A percentile compares a stretch with the other conserved stretches of the same genome.
Conservation (phyloP, 108 stramenopile species). For the Parietichytrium sp. region DNA sequence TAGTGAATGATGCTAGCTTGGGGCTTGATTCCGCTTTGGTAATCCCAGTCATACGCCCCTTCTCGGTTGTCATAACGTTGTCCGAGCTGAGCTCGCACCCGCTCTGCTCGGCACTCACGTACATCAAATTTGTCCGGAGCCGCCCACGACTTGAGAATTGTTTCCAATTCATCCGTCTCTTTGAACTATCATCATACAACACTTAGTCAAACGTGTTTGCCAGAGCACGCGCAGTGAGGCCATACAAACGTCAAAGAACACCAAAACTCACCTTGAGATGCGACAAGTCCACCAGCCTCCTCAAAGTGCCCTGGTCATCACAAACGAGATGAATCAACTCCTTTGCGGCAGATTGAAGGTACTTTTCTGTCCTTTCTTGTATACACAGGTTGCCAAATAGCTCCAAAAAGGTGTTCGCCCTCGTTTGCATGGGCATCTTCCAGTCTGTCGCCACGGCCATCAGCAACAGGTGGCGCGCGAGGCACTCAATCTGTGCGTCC, state of each 20-base stretch:
- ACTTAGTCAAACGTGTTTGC: neutral
- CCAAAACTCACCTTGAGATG: slow-evolving; percentile 39
- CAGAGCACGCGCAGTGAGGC: neutral
- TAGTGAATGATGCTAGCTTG: slow-evolving; percentile 66
- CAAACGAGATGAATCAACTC: slow-evolving; percentile 46
- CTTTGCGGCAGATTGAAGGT: slow-evolving; percentile 48
- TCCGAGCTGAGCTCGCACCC: slow-evolving; percentile 60
- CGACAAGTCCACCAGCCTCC: slow-evolving; percentile 54
- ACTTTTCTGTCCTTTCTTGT: slow-evolving; percentile 59
- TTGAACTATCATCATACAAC: neutral
- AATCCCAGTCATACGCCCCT: slow-evolving; percentile 67
- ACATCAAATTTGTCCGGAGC: slow-evolving; percentile 44
- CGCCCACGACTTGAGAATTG: slow-evolving; percentile 39
- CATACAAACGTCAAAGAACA: neutral
- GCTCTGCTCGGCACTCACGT: slow-evolving; percentile 47
- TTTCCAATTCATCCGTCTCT: slow-evolving; percentile 18
- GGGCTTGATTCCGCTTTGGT: slow-evolving; percentile 57
- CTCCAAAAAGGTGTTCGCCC: slow-evolving; percentile 63
- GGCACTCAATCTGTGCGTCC: slow-evolving; percentile 54
- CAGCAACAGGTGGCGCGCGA: slow-evolving; percentile 65
- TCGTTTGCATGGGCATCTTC: slow-evolving; percentile 64
- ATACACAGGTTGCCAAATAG: slow-evolving; percentile 65
- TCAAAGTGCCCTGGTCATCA: neutral
- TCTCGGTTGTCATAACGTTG: slow-evolving; percentile 62
- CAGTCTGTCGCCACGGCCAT: slow-evolving; percentile 58